Conservation (phyloP, 768 basidiomycete genomes). For the Hypholoma fasciculare region DNA sequence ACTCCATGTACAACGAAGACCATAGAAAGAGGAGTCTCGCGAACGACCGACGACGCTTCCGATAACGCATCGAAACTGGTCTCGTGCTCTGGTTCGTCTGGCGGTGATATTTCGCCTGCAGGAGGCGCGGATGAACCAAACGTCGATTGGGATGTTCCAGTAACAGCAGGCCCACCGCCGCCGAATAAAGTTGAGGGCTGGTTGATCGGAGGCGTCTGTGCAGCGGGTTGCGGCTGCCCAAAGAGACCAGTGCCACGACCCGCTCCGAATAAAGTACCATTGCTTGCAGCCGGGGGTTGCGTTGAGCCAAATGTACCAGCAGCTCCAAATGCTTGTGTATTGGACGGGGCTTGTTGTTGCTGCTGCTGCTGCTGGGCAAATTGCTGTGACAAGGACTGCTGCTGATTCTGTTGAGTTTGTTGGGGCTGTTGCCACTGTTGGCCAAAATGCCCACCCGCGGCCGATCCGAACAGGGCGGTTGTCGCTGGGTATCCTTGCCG, state of each 20-base stretch:
- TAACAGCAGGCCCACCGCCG: too few relatives aligned
- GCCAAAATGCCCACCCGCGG: neutral
- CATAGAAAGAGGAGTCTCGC: conserved; percentile 52
- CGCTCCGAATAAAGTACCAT: too few relatives aligned
- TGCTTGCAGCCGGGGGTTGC: neutral
- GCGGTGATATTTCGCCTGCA: neutral
- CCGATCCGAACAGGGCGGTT: too few relatives aligned
- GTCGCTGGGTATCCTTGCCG: too few relatives aligned
- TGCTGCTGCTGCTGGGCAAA: conserved; percentile 18
- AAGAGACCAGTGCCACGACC: too few relatives aligned
- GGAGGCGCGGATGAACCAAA: too few relatives aligned
- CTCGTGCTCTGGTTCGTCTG: neutral
- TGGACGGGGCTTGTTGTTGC: conserved; percentile 10
- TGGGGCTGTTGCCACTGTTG: conserved; percentile 3
- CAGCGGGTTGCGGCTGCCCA: too few relatives aligned
- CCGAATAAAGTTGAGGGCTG: too few relatives aligned
- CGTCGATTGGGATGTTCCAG: too few relatives aligned
- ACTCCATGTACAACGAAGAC: conserved; percentile 51
- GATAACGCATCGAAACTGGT: conserved; percentile 17
- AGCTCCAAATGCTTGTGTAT: neutral
- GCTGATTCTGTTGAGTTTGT: conserved; percentile 1
- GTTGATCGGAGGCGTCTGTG: too few relatives aligned
- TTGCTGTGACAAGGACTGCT: conserved; percentile 1
- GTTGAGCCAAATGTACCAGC: neutral
- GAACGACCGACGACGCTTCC: conserved; percentile 44